These are phyloP conservation scores for Mallotus nudiflorus DNA, from an alignment of 345 rosid species.

Conservation along the genomic window DNA sequence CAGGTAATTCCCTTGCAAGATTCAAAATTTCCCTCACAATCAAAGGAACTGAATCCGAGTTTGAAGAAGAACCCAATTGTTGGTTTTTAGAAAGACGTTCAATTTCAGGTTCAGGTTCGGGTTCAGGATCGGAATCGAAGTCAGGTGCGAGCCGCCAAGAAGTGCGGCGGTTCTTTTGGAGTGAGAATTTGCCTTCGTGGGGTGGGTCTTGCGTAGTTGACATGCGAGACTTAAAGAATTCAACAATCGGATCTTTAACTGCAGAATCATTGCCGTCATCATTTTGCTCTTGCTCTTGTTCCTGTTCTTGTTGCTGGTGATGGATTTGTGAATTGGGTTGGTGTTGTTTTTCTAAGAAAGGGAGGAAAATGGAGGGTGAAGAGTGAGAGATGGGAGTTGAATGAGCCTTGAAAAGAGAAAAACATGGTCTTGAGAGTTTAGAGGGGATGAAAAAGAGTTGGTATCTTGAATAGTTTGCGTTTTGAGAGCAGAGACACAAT, in stretches of 20 bases:
- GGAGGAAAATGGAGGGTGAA: conserved; percentile 59
- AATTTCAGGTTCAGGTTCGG: conserved; percentile 19
- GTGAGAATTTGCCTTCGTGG: conserved; percentile 46
- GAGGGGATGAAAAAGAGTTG: conserved; percentile 18
- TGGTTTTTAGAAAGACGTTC: conserved; percentile 16
- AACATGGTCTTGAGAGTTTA: conserved; percentile 15
- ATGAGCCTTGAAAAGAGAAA: conserved; percentile 39
- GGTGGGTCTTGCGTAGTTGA: conserved; percentile 49
- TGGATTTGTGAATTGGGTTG: background rate
- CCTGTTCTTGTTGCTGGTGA: conserved; percentile 7
- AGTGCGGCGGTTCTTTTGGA: conserved; percentile 65
- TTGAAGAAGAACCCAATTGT: conserved; percentile 17
- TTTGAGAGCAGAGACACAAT: background rate
- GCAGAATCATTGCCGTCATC: conserved; percentile 26
- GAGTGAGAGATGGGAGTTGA: conserved; percentile 30
- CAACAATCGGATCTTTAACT: conserved; percentile 52
- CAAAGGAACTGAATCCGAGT: conserved; percentile 11
- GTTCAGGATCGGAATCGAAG: conserved; percentile 31
- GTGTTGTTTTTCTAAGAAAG: conserved; percentile 38
- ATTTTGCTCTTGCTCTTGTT: conserved; percentile 3
- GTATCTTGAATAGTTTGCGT: conserved; percentile 8
- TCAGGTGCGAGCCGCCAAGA: conserved; percentile 63
- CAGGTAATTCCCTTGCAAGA: conserved; percentile 48
- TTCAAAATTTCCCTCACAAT: conserved; percentile 48
- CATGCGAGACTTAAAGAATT: conserved; percentile 63